These are phyloP conservation scores for Dryas octopetala DNA, from an alignment of 306 rosid species.

Conservation along the genomic window DNA sequence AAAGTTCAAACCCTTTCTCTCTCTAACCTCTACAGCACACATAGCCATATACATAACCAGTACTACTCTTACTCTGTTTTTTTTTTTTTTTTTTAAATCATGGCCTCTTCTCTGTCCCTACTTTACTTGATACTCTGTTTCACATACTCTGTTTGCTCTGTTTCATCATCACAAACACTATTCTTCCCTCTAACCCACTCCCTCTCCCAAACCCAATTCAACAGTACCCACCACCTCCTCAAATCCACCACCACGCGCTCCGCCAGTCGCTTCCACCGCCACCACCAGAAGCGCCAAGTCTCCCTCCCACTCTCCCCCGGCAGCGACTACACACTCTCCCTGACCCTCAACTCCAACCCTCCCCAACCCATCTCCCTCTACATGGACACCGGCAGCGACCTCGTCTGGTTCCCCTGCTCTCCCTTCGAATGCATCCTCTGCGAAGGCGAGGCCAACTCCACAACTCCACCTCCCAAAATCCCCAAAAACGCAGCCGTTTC, in stretches of 20 bases:
- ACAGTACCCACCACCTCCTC: conserved; percentile 70
- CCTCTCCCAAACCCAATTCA: conserved; percentile 58
- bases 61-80: too few species aligned
- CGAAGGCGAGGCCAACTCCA: conserved; percentile 65
- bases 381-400: conserved; percentile 97
- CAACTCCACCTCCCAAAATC: conserved; percentile 41
- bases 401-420: conserved; percentile 92
- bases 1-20: too few species aligned
- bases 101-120: background rate
- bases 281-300: conserved; percentile 37
- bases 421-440: conserved; percentile 93
- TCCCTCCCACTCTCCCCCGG: conserved; percentile 88
- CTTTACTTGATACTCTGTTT: conserved; percentile 31
- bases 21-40: too few species aligned
- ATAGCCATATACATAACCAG: too few species aligned
- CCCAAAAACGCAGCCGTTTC: conserved; percentile 42
- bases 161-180: conserved; percentile 33
- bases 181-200: conserved; percentile 66
- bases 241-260: conserved; percentile 69
- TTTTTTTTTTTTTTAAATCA: too few species aligned
- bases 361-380: conserved; percentile 70
- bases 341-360: conserved; percentile 51
- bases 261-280: conserved; percentile 54
- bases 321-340: conserved; percentile 80
- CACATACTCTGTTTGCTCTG: conserved; percentile 43